Evolutionary conservation across 164 flowering plant species (phyloP).

Genomic region (Santalum album): DNA sequence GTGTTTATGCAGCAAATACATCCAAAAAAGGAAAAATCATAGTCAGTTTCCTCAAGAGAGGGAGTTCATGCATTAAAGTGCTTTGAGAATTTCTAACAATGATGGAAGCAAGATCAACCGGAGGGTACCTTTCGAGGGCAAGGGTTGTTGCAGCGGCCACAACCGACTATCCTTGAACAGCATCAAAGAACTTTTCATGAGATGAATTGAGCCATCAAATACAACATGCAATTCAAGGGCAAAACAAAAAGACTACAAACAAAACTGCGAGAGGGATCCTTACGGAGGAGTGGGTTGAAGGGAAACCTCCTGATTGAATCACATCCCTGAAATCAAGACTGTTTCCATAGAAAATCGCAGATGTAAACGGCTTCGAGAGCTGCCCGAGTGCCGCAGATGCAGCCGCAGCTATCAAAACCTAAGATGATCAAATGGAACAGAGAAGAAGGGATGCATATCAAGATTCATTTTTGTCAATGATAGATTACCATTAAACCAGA

Average conservation of each 20-base stretch:
- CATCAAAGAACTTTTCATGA: background rate
- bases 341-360: background rate
- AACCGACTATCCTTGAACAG: background rate
- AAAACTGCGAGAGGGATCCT: background rate
- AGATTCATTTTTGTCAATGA: too few relatives aligned
- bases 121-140: background rate
- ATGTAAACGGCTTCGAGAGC: background rate
- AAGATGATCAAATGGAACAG: background rate
- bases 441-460: background rate
- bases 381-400: background rate
- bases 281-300: constrained; percentile 1
- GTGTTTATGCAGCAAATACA: too few relatives aligned
- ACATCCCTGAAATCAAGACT: background rate
- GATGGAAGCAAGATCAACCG: too few relatives aligned
- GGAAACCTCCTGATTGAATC: background rate
- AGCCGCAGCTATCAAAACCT: background rate
- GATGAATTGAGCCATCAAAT: background rate
- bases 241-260: background rate
- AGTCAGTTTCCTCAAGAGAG: too few relatives aligned
- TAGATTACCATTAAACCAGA: background rate
- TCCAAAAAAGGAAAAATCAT: too few relatives aligned
- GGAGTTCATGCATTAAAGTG: too few relatives aligned
- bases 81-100: too few relatives aligned
- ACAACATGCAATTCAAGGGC: background rate
- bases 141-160: constrained; percentile 2